A percentile compares a stretch with the other conserved stretches of the same genome.
Evolutionary conservation across 1,139 yeast species (phyloP).

Genomic region (Pneumocystis wakefieldiae): DNA sequence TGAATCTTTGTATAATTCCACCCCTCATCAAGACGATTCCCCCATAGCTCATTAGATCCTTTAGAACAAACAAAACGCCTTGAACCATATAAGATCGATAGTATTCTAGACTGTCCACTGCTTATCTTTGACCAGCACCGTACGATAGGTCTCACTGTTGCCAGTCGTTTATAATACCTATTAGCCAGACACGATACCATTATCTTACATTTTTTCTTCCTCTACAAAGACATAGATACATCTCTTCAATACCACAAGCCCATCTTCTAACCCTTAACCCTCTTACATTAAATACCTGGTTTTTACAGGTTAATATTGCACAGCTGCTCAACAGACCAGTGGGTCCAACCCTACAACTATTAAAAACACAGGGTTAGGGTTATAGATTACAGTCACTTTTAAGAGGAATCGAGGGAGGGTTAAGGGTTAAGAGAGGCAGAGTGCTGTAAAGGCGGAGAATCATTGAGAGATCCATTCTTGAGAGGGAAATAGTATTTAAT

Average conservation of each 20-base stretch:
- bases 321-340: neutral
- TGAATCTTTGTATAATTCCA: constrained; percentile 6
- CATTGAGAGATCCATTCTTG: too few species aligned
- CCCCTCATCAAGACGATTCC: neutral
- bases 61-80: neutral
- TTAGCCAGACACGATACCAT: neutral
- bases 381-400: too few species aligned
- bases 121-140: neutral
- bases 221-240: neutral
- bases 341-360: neutral
- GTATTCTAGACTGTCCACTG: neutral
- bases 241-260: neutral
- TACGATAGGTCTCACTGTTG: neutral
- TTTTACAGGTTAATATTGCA: too few species aligned
- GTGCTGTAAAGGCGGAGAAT: too few species aligned
- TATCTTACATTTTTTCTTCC: neutral
- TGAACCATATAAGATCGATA: neutral
- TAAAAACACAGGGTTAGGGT: too few species aligned
- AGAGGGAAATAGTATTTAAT: neutral
- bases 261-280: neutral
- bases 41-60: neutral
- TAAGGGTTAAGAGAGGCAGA: too few species aligned
- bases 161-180: neutral
- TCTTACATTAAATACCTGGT: too few species aligned
- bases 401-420: too few species aligned